Base-by-base conservation (phyloP, 1,284 basidiomycete species). In the Leccinum fuscescens region DNA sequence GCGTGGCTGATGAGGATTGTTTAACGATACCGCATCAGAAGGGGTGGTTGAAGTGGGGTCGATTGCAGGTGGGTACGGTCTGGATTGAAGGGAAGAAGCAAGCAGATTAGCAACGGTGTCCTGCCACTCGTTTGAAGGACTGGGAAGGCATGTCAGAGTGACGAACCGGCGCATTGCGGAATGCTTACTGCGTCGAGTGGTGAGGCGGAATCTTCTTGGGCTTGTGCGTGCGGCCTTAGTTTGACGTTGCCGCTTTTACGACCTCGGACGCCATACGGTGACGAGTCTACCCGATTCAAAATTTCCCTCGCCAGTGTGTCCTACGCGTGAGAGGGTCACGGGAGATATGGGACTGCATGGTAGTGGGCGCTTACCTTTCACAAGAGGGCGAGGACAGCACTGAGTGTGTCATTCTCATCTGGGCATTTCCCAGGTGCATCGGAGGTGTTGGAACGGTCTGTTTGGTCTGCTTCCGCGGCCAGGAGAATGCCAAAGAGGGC, bases 71-170 rank as follows among this genome's bases (percentile, higher is more conserved):
- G 56, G 54, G 35, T 57, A 24, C 2, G 53, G 12, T 22, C 42
- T 60, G 12, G 65, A 54, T 15, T 53, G 63, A 42, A 71, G 54
- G 8, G 66, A 67, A 29, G 69, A 59, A 44, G 61, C 55, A 14
- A 84, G 75, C 69, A 82, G 75, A 14, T 78, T 67, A 37, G 81
- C 76, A 6, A 90, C 85, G 33, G 78, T 75, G 69, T 90, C 88
- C 72, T 92, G 90, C 89, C 89, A 92, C 73, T 92, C 89, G 65
- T 86, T 88, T 17, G 89, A 89, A 7, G 90, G 89, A 64, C 89
- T 90, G 63, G 20, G 62, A 52, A 48, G 46, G 17, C 53, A 42
- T 15, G 37, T 22, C 20, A 39, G 2, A 6, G 46, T 1, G 39
- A 20, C 14, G 8, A 49, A 59, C 55, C 20, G 15, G 29, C 54